Conservation (phyloP, 495 filamentous ascomycete genomes). For the Polyplosphaeria fusca region DNA sequence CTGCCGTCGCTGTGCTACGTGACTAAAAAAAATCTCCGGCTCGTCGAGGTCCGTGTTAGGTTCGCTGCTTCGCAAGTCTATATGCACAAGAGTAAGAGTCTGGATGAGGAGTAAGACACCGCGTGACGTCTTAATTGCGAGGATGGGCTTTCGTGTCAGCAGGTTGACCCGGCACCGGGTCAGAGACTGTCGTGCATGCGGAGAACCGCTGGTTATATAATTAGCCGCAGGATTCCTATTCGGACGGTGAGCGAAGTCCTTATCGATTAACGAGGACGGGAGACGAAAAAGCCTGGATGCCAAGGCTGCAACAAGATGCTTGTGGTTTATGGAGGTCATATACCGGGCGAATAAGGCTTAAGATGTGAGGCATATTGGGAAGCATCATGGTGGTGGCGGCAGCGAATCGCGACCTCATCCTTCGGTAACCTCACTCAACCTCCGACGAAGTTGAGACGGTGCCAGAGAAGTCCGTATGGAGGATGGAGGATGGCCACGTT, state of each 20-base stretch:
- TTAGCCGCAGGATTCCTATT: constrained; percentile 17
- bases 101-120: background rate
- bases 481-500: constrained; percentile 12
- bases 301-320: background rate
- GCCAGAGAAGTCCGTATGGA: constrained; percentile 8
- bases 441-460: constrained; percentile 11
- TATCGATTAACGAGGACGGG: constrained; percentile 12
- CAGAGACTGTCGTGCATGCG: background rate
- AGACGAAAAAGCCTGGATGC: background rate
- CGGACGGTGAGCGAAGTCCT: background rate
- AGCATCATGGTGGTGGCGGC: background rate
- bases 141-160: background rate
- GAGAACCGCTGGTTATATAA: background rate
- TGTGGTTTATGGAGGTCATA: constrained; percentile 7
- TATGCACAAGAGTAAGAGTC: background rate
- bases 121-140: constrained; percentile 2
- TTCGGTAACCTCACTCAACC: constrained; percentile 4
- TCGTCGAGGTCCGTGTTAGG: constrained; percentile 9
- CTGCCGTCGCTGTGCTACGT: constrained; percentile 11
- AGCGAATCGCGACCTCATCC: constrained; percentile 5
- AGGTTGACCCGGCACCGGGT: constrained; percentile 10
- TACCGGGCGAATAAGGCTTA: constrained; percentile 22
- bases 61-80: too few relatives aligned
- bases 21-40: constrained; percentile 7
- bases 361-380: constrained; percentile 1